Conservation (phyloP, 1,284 basidiomycete species). For the Apiotrichum mycotoxinovorans region DNA sequence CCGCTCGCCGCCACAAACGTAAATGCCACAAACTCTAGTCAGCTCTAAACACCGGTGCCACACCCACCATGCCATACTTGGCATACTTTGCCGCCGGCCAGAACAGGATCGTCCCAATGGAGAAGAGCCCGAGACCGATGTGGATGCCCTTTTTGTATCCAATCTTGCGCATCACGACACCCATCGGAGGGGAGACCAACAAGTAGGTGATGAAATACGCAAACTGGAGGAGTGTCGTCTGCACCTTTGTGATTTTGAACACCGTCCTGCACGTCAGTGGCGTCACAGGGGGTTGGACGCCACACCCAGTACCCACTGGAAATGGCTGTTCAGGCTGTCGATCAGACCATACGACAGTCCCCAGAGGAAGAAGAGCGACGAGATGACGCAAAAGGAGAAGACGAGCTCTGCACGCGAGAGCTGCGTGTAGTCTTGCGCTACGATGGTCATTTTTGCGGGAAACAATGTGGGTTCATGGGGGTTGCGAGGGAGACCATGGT, state of each 20-base stretch:
- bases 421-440: slow-evolving; percentile 28
- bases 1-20: slow-evolving; percentile 36
- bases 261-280: too few species aligned
- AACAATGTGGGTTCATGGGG: too few species aligned
- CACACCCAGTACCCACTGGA: too few species aligned
- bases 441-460: too few species aligned
- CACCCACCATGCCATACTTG: slow-evolving; percentile 22
- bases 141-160: slow-evolving; percentile 42
- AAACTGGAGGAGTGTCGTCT: slow-evolving; percentile 38
- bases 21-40: slow-evolving; percentile 30
- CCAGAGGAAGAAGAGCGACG: slow-evolving; percentile 29
- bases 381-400: slow-evolving; percentile 24
- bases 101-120: slow-evolving; percentile 31
- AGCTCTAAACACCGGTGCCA: too few species aligned
- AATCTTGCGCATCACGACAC: slow-evolving; percentile 33
- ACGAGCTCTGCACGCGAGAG: slow-evolving; percentile 17
- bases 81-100: slow-evolving; percentile 36
- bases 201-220: slow-evolving; percentile 34
- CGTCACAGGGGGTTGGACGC: too few species aligned
- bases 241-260: slow-evolving; percentile 23
- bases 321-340: slow-evolving; percentile 21
- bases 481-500: too few species aligned
- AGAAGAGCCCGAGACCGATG: slow-evolving; percentile 31
- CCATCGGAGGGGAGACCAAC: slow-evolving; percentile 33
- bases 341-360: slow-evolving; percentile 35